Evolutionary conservation across 176 grass and related monocot species (phyloP).

Genomic region (Cymbopogon citratus): DNA sequence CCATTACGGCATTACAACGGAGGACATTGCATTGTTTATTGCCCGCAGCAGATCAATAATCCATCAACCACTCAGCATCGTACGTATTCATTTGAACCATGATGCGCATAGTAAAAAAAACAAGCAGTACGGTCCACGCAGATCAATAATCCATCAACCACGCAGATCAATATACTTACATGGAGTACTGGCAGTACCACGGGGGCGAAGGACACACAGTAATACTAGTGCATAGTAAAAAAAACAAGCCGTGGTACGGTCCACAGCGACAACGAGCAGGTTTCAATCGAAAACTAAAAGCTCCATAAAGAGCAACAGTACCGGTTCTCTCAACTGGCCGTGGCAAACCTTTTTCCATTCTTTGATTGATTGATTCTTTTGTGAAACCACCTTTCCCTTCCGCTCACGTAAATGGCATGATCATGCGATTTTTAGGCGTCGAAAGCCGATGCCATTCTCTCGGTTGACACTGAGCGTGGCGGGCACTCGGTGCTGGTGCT

Average conservation of each 20-base stretch:
- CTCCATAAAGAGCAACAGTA: background rate
- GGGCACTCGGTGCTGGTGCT: background rate
- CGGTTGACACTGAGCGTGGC: background rate
- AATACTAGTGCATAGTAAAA: background rate
- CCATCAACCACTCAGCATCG: background rate
- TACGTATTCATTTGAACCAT: background rate
- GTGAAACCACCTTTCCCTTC: background rate
- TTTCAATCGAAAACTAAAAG: background rate
- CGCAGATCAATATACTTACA: too few species aligned
- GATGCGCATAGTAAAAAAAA: background rate
- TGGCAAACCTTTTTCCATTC: background rate
- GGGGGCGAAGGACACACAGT: too few species aligned
- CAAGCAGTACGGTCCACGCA: too few species aligned
- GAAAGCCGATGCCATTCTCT: background rate
- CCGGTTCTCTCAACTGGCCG: background rate
- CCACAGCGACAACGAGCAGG: background rate
- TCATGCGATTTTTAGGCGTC: background rate
- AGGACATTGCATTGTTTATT: background rate
- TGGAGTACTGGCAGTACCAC: too few species aligned
- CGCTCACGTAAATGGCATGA: background rate
- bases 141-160: too few species aligned
- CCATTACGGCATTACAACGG: background rate
- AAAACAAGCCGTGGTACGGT: background rate
- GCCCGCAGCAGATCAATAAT: background rate
- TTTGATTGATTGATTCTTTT: background rate